A percentile compares a stretch with the other conserved stretches of the same genome.
phyloP scores from a whole-genome alignment of 345 rosid genomes.

The Durio zibethinus region DNA sequence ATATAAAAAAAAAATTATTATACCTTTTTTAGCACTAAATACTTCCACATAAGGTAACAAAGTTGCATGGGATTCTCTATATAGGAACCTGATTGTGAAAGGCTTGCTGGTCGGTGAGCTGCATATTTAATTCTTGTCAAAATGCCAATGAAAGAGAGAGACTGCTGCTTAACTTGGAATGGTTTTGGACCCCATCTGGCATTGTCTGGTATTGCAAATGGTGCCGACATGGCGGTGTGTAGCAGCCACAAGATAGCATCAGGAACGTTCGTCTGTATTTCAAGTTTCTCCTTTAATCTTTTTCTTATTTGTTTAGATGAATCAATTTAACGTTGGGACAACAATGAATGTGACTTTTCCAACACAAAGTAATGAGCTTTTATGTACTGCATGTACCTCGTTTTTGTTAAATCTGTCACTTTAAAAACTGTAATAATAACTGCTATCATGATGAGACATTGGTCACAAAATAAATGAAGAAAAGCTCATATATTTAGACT shows the following conservation, averaged over 20 bases:
- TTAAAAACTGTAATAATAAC: background rate
- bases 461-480: no score
- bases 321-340: background rate
- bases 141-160: background rate
- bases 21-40: no score
- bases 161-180: background rate
- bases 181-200: conserved; percentile 9
- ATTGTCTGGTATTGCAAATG: no score
- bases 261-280: background rate
- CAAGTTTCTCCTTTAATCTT: no score
- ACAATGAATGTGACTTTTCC: background rate
- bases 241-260: background rate
- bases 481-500: no score
- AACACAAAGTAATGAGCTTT: no score
- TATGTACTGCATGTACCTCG: background rate
- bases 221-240: conserved; percentile 1
- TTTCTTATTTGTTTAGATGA: background rate
- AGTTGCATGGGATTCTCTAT: conserved; percentile 6
- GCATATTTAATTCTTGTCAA: conserved; percentile 14
- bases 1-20: no score
- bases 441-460: background rate
- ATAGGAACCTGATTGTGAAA: background rate
- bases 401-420: no score
- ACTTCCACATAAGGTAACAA: no score
- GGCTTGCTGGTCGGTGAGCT: conserved; percentile 11